Evolutionary conservation across 23 red algal genomes (phyloP).

Genomic region (Gracilaria domingensis): DNA sequence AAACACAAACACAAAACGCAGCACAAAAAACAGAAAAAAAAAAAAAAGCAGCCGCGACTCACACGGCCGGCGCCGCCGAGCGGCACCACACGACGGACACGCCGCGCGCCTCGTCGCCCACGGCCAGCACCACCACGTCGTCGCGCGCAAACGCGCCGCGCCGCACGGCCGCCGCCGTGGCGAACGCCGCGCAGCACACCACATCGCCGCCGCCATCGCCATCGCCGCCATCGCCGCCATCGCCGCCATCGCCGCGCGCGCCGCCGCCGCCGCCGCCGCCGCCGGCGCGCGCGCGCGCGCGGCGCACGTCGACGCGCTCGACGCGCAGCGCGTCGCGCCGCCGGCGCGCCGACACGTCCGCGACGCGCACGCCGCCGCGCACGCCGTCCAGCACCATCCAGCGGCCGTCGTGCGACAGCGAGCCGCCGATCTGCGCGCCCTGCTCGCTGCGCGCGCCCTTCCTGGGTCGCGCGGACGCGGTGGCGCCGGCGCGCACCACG

Average conservation of each 20-base stretch:
- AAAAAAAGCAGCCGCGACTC: no score
- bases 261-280: neutral
- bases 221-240: neutral
- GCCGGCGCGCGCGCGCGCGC: no score
- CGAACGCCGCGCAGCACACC: neutral
- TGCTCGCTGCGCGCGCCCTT: neutral
- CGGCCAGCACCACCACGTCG: no score
- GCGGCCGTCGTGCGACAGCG: slow-evolving; percentile 12
- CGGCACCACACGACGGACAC: no score
- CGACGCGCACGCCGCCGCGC: neutral
- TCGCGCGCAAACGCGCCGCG: neutral
- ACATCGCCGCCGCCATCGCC: neutral
- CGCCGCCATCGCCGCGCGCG: neutral
- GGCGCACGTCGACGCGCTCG: neutral
- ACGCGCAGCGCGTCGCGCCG: slow-evolving; percentile 7
- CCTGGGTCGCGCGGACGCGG: no score
- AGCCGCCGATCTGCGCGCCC: neutral
- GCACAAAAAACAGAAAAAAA: no score
- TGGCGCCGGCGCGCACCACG: neutral
- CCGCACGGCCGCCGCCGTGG: no score
- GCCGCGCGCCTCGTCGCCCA: no score
- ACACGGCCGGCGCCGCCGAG: no score
- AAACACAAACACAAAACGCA: no score
- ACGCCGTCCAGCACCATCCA: slow-evolving; percentile 32
- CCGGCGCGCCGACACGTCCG: neutral